Evolutionary conservation across 2,329 filamentous ascomycete species (phyloP).

Genomic region (Cladorrhinum sp.): DNA sequence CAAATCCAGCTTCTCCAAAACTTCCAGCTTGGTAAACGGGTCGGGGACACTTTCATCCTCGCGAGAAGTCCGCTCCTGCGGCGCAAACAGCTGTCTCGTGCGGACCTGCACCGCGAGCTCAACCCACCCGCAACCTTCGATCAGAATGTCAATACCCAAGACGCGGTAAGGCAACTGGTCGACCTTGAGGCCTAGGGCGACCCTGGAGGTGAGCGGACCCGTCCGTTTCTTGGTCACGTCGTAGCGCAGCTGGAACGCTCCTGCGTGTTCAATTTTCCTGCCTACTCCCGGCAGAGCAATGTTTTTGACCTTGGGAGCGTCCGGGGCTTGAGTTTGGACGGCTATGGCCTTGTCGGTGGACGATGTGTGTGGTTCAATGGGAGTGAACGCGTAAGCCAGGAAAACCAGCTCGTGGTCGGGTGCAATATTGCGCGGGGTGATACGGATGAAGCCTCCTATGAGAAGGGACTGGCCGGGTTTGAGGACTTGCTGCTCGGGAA

Average conservation of each 20-base stretch:
- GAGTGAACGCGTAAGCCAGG: conserved; percentile 82
- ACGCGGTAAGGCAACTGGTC: conserved; percentile 76
- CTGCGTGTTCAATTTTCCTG: conserved; percentile 64
- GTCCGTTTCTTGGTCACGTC: conserved; percentile 80
- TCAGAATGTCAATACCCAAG: conserved; percentile 75
- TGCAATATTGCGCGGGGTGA: conserved; percentile 69
- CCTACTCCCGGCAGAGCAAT: conserved; percentile 60
- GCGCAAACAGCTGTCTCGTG: conserved; percentile 44
- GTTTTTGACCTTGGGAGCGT: conserved; percentile 55
- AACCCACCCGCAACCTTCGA: conserved; percentile 92
- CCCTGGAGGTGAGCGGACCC: conserved; percentile 65
- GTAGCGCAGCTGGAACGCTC: conserved; percentile 69
- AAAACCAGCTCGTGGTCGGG: conserved; percentile 57
- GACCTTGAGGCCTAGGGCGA: conserved; percentile 60
- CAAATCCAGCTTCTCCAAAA: conserved; percentile 31
- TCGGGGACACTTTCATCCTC: conserved; percentile 17
- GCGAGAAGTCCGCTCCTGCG: conserved; percentile 21
- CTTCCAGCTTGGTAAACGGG: conserved; percentile 6
- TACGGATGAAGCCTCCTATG: conserved; percentile 80
- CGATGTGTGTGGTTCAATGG: conserved; percentile 72
- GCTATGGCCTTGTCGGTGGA: conserved; percentile 74
- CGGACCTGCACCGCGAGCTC: conserved; percentile 83
- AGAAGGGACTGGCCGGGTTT: conserved; percentile 77
- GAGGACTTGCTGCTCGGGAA: conserved; percentile 69
- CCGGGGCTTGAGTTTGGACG: conserved; percentile 63